Evolutionary conservation across 495 filamentous ascomycete genomes (phyloP), one percentile per base, ranked within the genome.

Genomic region (Opeltia flavorubescens): DNA sequence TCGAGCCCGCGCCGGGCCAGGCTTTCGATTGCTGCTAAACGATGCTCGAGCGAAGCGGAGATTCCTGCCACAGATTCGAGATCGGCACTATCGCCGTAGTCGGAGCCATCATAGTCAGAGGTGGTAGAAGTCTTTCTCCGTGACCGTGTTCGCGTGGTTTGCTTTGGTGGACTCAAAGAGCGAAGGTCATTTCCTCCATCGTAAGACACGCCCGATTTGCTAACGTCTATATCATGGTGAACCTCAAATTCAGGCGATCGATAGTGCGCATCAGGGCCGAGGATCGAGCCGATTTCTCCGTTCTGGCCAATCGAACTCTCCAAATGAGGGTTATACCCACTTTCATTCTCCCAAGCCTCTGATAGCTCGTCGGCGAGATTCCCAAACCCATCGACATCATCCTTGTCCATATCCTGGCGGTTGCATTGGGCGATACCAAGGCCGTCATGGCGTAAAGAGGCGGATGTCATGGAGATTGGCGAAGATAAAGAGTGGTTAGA

Each of bases 281-380:
- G 3, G n/a, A 20, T 5, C 0, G 12, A 40, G 6, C 41, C 29
- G 20, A 54, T 58, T 48, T 66, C 60, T 41, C 59, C 65, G 46
- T 71, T 64, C 23, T 76, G 72, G 20, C 69, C 70, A 25, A 25
- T 21, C 6, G 13, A 6, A 25, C 11, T 13, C 4, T 24, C 38
- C 17, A 21, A 3, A 8, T 41, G 18, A 21, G 13, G 6, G 25
- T 25, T n/a, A 20, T 21, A 12, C 5, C 21, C 18, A 24, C 74
- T 70, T 12, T 58, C 67, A 42, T 73, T 74, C 12, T 70, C 76
- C 51, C 76, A 72, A 8, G 71, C 70, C 46, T 75, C 78, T 13
- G 75, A 78, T 23, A 83, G 64, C 55, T 91, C 85, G 52, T 94
- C 87, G 11, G 88, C 86, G 15, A 95, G 65, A 51, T 83, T 93